phyloP scores from a whole-genome alignment of 2,329 filamentous ascomycete species.

The Beauveria medogensis region DNA sequence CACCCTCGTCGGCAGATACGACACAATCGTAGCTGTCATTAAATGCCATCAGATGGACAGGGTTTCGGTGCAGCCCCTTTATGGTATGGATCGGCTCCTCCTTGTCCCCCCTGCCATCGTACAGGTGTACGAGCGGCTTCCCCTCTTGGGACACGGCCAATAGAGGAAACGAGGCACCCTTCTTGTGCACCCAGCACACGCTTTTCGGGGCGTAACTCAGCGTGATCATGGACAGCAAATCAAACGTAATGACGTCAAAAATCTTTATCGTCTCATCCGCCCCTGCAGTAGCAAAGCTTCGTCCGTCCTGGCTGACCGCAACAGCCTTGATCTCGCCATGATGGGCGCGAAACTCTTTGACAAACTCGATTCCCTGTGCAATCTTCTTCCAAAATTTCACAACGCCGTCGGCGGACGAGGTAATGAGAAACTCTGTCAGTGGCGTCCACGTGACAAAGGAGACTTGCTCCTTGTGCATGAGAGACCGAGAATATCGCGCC shows the following conservation, averaged over 20 bases:
- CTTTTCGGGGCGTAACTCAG: conserved; percentile 67
- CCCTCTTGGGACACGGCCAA: conserved; percentile 74
- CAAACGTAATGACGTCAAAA: conserved; percentile 77
- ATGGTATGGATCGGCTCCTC: conserved; percentile 69
- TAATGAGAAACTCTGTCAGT: conserved; percentile 89
- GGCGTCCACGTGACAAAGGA: conserved; percentile 84
- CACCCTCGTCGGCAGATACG: conserved; percentile 76
- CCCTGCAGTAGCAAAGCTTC: conserved; percentile 87
- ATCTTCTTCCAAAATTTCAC: conserved; percentile 99
- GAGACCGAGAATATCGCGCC: conserved; percentile 79
- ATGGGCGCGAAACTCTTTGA: conserved; percentile 95
- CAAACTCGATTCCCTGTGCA: conserved; percentile 84
- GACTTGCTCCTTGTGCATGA: conserved; percentile 98
- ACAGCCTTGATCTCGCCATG: conserved; percentile 75
- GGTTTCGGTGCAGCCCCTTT: conserved; percentile 68
- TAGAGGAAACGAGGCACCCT: conserved; percentile 78
- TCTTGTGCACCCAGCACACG: conserved; percentile 85
- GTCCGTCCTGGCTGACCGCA: conserved; percentile 79
- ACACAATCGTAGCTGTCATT: conserved; percentile 87
- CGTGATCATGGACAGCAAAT: conserved; percentile 75
- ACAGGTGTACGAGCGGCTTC: conserved; percentile 68
- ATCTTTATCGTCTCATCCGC: conserved; percentile 72
- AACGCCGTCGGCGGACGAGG: conserved; percentile 85
- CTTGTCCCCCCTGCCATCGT: conserved; percentile 81
- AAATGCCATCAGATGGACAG: conserved; percentile 80